Base-by-base conservation (phyloP, 495 filamentous ascomycete genomes). In the Trichoderma gamsii region DNA sequence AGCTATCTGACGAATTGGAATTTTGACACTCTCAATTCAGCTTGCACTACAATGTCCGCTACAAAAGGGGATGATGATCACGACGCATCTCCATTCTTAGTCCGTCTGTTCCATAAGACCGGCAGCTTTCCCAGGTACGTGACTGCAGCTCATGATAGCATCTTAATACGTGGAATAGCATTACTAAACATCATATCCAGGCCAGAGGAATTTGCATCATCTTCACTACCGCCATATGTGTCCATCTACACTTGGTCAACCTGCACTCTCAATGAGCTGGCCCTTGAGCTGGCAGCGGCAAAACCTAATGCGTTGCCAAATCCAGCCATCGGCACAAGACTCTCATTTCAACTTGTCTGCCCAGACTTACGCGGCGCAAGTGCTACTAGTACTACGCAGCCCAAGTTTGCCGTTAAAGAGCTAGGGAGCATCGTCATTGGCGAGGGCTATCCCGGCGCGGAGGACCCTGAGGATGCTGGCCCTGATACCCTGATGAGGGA, bases 181-280 rank as follows among this genome's bases (percentile, higher is more conserved):
- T 12, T 25, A 32, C 27, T 61, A 4, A 27, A 44, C n/a, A n/a
- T 12, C 18, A 23, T 64, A 63, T 46, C 21, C 74, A 90, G 88
- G 71, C 84, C 86, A 44, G 84, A 90, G 38, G 90, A 93, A 71
- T 91, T 92, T 79, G 70, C 83, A 56, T 67, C 80, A 2, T 69
- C 82, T 41, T 70, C 74, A 64, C 85, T 90, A 27, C 89, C 90
- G 32, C 80, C 86, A 6, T 86, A 90, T 77, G 83, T 95, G 41
- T 82, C 91, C 69, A 90, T 97, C 74, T 93, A 97, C 84, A 94
- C 93, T 72, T 97, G 92, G 92, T 85, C 84, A 67, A 86, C 85
- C 73, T 93, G 90, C 81, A 91, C 92, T 13, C 86, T 99, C 18
- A 81, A 83, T 72, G 92, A 97, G 78, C 88, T 97, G 43, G 85